These are phyloP conservation scores for Lagenidium giganteum DNA, from an alignment of 352 stramenopile species.

Conservation along the genomic window DNA sequence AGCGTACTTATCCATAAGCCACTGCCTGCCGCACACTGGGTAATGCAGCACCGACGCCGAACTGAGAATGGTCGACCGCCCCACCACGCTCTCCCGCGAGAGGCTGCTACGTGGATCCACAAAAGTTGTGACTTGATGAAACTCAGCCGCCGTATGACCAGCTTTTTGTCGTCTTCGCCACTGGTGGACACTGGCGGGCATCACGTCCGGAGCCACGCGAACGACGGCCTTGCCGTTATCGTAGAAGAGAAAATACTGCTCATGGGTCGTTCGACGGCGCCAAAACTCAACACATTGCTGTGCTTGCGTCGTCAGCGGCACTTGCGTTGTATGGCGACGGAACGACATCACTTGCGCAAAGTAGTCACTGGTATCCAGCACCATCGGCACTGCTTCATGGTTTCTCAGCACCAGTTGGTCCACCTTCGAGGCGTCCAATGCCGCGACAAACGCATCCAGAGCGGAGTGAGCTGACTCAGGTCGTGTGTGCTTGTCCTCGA, in stretches of 20 bases:
- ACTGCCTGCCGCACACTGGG: slow-evolving; percentile 32
- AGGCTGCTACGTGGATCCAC: slow-evolving; percentile 8
- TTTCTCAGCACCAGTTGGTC: slow-evolving; percentile 31
- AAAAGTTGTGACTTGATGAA: slow-evolving; percentile 27
- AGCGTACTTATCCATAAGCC: slow-evolving; percentile 32
- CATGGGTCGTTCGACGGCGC: slow-evolving; percentile 17
- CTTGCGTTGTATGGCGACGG: slow-evolving; percentile 18
- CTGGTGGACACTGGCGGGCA: slow-evolving; percentile 30
- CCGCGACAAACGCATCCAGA: not conserved
- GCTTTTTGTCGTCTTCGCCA: slow-evolving; percentile 1
- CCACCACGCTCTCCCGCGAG: not conserved
- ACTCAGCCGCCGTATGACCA: slow-evolving; percentile 12
- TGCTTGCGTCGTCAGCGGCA: slow-evolving; percentile 14
- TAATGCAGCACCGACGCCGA: slow-evolving; percentile 29
- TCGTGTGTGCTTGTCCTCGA: not conserved
- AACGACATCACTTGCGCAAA: slow-evolving; percentile 22
- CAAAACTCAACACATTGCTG: slow-evolving; percentile 18
- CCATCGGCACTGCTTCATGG: slow-evolving; percentile 26
- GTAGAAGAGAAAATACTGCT: slow-evolving; percentile 41
- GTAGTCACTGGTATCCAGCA: slow-evolving; percentile 15
- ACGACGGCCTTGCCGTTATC: slow-evolving; percentile 41
- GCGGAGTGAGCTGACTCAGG: too few relatives aligned
- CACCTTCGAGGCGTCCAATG: slow-evolving; percentile 6
- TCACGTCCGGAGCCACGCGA: slow-evolving; percentile 9
- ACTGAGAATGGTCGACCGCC: too few relatives aligned